Conservation (phyloP, 768 basidiomycete genomes). For the Boletus tylopilopsis region DNA sequence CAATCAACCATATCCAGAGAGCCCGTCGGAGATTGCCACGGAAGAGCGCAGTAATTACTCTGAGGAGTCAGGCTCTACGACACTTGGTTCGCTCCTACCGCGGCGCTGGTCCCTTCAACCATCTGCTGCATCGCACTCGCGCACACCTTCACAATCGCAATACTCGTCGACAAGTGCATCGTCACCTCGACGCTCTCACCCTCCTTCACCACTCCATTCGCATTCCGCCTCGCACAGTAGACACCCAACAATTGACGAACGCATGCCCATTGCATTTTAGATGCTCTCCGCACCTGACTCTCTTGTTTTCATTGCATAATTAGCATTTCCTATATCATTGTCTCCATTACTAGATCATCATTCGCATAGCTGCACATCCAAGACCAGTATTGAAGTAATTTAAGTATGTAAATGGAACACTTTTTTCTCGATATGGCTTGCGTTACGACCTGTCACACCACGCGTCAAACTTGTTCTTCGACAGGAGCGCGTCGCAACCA, state of each 20-base stretch:
- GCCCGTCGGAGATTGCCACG: conserved; percentile 20
- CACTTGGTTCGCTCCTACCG: conserved; percentile 32
- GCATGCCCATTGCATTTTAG: conserved; percentile 16
- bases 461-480: conserved; percentile 3
- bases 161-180: conserved; percentile 29
- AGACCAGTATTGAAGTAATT: neutral
- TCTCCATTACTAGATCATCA: conserved; percentile 21
- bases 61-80: conserved; percentile 34
- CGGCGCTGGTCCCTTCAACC: conserved; percentile 32
- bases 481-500: conserved; percentile 4
- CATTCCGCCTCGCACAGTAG: conserved; percentile 28
- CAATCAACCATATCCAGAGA: conserved; percentile 44
- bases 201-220: conserved; percentile 28
- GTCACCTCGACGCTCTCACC: conserved; percentile 29
- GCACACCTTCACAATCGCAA: conserved; percentile 31
- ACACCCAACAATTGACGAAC: conserved; percentile 33
- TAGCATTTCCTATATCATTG: conserved; percentile 8
- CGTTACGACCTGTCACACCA: conserved; percentile 15
- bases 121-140: conserved; percentile 28
- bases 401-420: neutral
- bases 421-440: neutral
- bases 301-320: conserved; percentile 4
- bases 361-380: no score
- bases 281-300: neutral
- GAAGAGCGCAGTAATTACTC: conserved; percentile 28